phyloP scores from a whole-genome alignment of 345 rosid species.

The Citrus trifoliata region DNA sequence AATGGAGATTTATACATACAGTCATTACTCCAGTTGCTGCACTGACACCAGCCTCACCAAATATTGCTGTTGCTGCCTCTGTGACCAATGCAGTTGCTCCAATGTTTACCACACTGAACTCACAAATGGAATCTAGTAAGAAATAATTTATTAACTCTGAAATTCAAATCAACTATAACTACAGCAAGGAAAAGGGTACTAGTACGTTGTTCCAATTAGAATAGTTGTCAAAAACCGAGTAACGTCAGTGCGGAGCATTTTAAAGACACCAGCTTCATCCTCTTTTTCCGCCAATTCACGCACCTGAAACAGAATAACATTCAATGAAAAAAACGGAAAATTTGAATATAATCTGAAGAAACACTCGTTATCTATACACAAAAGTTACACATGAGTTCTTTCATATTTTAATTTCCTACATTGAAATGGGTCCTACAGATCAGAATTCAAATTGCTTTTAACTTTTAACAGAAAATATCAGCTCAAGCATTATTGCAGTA shows the following conservation, averaged over 20 bases:
- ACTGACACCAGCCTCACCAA: conserved; percentile 99
- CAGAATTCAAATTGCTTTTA: neutral
- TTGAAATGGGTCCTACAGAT: neutral
- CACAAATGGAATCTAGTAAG: conserved; percentile 37
- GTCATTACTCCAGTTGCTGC: conserved; percentile 99
- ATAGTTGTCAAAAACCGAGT: conserved; percentile 98
- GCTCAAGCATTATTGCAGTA: neutral
- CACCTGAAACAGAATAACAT: conserved; percentile 48
- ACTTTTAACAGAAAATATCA: neutral
- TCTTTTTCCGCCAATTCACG: conserved; percentile 98
- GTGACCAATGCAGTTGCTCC: conserved; percentile 99
- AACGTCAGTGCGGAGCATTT: conserved; percentile 93
- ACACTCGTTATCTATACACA: neutral
- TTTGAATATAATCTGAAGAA: neutral
- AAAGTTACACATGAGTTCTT: neutral
- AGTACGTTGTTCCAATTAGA: conserved; percentile 98
- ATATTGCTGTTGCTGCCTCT: conserved; percentile 94
- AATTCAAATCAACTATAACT: conserved; percentile 15
- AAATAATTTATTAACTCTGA: conserved; percentile 18
- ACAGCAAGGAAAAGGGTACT: conserved; percentile 20
- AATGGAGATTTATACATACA: conserved; percentile 42
- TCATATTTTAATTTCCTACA: neutral
- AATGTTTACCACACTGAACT: conserved; percentile 82
- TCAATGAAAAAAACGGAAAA: conserved; percentile 21
- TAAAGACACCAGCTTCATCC: conserved; percentile 91